These are phyloP conservation scores for Alternaria consortialis DNA, from an alignment of 2,329 filamentous ascomycete genomes.

Conservation along the genomic window DNA sequence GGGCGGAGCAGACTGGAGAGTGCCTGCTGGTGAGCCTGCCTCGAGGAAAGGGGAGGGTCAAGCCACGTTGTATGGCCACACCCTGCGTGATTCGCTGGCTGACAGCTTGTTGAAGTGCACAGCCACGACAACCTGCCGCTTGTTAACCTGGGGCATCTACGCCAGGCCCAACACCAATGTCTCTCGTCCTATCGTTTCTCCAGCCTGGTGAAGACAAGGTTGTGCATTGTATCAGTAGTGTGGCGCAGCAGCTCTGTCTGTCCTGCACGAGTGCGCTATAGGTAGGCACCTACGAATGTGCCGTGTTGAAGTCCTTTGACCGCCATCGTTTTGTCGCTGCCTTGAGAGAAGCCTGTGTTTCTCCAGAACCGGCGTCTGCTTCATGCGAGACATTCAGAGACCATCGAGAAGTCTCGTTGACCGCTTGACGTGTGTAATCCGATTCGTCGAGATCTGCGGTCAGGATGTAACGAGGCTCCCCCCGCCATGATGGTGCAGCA, in stretches of 20 bases:
- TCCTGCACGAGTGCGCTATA: constrained; percentile 20
- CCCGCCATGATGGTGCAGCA: constrained; percentile 24
- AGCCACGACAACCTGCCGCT: constrained; percentile 16
- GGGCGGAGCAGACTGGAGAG: constrained; percentile 39
- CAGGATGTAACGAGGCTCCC: constrained; percentile 18
- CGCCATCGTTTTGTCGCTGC: constrained; percentile 38
- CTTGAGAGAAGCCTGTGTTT: constrained; percentile 35
- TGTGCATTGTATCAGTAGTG: constrained; percentile 24
- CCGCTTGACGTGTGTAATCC: constrained; percentile 1
- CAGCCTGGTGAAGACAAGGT: constrained; percentile 19
- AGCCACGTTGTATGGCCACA: constrained; percentile 28
- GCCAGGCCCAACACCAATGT: constrained; percentile 19
- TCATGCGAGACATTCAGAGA: constrained; percentile 25
- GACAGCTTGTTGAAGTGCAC: constrained; percentile 16
- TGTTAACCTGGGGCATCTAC: constrained; percentile 18
- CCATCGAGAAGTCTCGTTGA: constrained; percentile 12
- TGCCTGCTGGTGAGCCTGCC: constrained; percentile 34
- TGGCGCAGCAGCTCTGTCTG: constrained; percentile 35
- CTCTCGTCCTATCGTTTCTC: constrained; percentile 30
- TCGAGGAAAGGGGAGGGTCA: constrained; percentile 24
- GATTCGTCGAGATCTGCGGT: constrained; percentile 15
- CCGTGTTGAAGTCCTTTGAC: constrained; percentile 20
- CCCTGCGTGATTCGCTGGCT: constrained; percentile 27
- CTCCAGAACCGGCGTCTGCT: constrained; percentile 19
- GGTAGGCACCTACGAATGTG: constrained; percentile 24